Evolutionary conservation across 208 protist species (phyloP).

Genomic region (Leishmania tropica): DNA sequence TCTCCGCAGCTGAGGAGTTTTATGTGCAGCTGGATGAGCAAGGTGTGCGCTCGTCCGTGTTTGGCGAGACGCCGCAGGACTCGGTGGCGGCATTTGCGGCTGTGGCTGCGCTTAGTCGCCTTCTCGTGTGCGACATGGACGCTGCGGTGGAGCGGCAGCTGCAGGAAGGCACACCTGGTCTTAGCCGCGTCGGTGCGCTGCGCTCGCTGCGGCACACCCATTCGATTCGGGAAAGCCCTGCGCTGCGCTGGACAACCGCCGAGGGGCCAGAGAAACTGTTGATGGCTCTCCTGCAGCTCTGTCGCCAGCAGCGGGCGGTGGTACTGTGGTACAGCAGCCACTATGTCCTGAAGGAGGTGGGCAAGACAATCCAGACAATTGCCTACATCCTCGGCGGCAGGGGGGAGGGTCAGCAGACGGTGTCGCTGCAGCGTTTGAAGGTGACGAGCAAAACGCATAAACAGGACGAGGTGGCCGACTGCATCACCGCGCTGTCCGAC

Average conservation of each 20-base stretch:
- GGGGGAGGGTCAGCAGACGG: slow-evolving; percentile 31
- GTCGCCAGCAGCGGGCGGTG: slow-evolving; percentile 32
- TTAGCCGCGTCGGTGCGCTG: slow-evolving; percentile 31
- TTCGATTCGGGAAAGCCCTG: slow-evolving; percentile 36
- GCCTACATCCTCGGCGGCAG: slow-evolving; percentile 45
- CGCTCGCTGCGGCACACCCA: slow-evolving; percentile 22
- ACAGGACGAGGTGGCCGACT: slow-evolving; percentile 33
- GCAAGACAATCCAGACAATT: slow-evolving; percentile 44
- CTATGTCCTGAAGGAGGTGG: slow-evolving; percentile 34
- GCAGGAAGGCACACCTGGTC: background rate
- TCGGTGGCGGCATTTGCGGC: slow-evolving; percentile 34
- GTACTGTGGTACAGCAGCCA: slow-evolving; percentile 46
- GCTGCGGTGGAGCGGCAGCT: slow-evolving; percentile 17
- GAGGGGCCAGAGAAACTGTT: slow-evolving; percentile 45
- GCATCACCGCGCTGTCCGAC: slow-evolving; percentile 2
- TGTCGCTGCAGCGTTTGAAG: slow-evolving; percentile 31
- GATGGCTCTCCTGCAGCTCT: slow-evolving; percentile 24
- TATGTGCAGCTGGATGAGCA: slow-evolving; percentile 37
- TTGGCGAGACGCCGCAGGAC: slow-evolving; percentile 23
- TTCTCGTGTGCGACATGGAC: slow-evolving; percentile 35
- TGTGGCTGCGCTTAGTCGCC: slow-evolving; percentile 31
- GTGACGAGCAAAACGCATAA: slow-evolving; percentile 44
- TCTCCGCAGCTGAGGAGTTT: slow-evolving; percentile 39
- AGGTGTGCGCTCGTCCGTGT: slow-evolving; percentile 15
- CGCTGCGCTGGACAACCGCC: slow-evolving; percentile 49